Evolutionary conservation across 768 basidiomycete species (phyloP), one percentile per base, ranked within the genome.

Genomic region (Boletus vinaceobasis): DNA sequence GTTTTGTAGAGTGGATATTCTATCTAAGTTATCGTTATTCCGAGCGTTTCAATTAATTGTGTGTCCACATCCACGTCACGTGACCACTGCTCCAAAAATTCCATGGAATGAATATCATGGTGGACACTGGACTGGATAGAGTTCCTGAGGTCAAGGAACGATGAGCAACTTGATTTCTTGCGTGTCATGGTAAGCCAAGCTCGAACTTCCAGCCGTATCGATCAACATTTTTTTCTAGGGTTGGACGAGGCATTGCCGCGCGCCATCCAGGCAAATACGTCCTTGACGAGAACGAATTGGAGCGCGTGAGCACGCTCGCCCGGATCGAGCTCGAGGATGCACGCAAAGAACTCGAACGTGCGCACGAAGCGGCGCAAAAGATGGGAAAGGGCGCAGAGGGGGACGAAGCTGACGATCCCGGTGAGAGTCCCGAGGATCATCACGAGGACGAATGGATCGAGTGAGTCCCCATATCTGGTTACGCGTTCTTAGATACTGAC

Each of bases 291-390:
- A 75, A 82, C 48, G 97, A 99, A 72, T 78, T 98, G 13, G 84
- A 88, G 65, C 84, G 97, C 26, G 91, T 98, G 47, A 93, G 92
- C 60, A 79, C 86, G 21, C 80, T 99, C 26, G 93, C 94, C 14
- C 75, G 84, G 49, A 88, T 93, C 53, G 88, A 94, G 65, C 81
- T 96, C 31, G 93, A 96, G 59, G 93, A 94, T 76, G 94, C 94
- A 9, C 84, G 85, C 52, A 76, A 84, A 60, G 94, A 95, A 70
- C 79, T 95, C 17, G 84, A 90, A 74, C 81, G 85, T 27, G 90
- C 90, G 31, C 88, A 88, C 70, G 78, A 86, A 57, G 88, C 86
- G 23, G 88, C 86, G 10, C 76, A 83, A 50, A 76, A 80, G 27
- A 90, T 92, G 82, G 84, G 82, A 1, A 78, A 77, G 58, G 83